Percentiles rank a stretch among this genome's conserved stretches.
phyloP scores from a whole-genome alignment of 106 monocot species.

The Phalaenopsis equestris region DNA sequence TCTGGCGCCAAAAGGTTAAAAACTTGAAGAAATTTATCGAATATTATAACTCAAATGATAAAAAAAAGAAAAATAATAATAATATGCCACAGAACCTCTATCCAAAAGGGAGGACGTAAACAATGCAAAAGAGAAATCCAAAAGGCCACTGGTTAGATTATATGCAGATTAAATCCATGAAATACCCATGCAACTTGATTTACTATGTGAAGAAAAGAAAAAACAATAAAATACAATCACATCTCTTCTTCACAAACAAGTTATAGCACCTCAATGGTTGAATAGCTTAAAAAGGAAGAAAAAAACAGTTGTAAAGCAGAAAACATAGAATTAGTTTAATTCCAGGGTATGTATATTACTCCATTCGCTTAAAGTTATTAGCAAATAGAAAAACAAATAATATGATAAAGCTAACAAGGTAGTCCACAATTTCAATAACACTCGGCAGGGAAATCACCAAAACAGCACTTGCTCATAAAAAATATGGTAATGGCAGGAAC shows the following conservation, averaged over 20 bases:
- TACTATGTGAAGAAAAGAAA: not conserved
- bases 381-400: not conserved
- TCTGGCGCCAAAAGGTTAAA: not conserved
- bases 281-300: not conserved
- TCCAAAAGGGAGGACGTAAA: not conserved
- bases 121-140: not conserved
- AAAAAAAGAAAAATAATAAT: not conserved
- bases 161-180: not conserved
- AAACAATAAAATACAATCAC: not conserved
- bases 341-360: not conserved
- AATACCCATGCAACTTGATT: not conserved
- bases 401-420: not conserved
- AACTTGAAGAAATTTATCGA: not conserved
- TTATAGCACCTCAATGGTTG: not conserved
- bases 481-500: not conserved
- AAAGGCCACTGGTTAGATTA: not conserved
- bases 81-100: not conserved
- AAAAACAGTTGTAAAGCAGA: not conserved
- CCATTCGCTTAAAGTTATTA: not conserved
- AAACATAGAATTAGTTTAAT: not conserved
- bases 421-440: not conserved
- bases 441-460: not conserved
- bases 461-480: not conserved
- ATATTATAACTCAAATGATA: too few relatives aligned
- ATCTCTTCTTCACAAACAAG: not conserved